phyloP scores from a whole-genome alignment of 1,284 basidiomycete species.

The Trichosporon inkin region DNA sequence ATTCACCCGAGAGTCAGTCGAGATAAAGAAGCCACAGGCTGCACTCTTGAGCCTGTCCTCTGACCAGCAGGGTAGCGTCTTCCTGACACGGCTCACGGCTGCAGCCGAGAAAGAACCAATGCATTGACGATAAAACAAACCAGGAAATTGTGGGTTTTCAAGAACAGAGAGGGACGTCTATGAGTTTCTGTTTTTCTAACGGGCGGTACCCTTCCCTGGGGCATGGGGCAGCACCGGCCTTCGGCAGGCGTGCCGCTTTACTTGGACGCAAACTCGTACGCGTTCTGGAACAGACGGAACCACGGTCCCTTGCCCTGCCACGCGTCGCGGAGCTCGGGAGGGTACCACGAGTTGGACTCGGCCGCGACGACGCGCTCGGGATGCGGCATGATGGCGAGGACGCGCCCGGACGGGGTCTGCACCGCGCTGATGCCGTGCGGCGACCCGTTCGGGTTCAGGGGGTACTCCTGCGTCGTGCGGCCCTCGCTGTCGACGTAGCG shows the following conservation, averaged over 20 bases:
- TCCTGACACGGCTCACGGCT: not conserved
- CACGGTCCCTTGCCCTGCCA: slow-evolving; percentile 75
- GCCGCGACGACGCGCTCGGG: slow-evolving; percentile 73
- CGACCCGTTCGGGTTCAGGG: slow-evolving; percentile 94
- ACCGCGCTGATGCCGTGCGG: slow-evolving; percentile 83
- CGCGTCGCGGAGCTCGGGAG: slow-evolving; percentile 60
- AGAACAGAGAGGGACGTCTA: too few relatives aligned
- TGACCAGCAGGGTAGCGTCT: too few relatives aligned
- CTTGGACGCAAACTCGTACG: slow-evolving; percentile 52
- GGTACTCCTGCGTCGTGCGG: slow-evolving; percentile 68
- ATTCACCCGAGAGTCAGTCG: too few relatives aligned
- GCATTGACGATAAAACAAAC: not conserved
- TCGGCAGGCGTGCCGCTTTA: too few relatives aligned
- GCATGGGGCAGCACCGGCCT: too few relatives aligned
- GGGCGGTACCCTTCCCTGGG: too few relatives aligned
- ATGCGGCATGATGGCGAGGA: slow-evolving; percentile 94
- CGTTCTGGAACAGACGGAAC: slow-evolving; percentile 94
- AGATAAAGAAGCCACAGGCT: too few relatives aligned
- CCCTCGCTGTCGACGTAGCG: slow-evolving; percentile 73
- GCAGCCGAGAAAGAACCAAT: not conserved
- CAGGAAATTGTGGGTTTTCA: not conserved
- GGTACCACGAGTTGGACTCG: slow-evolving; percentile 84
- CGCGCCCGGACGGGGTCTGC: slow-evolving; percentile 76
- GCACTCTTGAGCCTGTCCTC: too few relatives aligned
- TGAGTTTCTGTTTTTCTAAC: too few relatives aligned